These are phyloP conservation scores for Daldinia sp. DNA, from an alignment of 2,329 filamentous ascomycete species.

Conservation along the genomic window DNA sequence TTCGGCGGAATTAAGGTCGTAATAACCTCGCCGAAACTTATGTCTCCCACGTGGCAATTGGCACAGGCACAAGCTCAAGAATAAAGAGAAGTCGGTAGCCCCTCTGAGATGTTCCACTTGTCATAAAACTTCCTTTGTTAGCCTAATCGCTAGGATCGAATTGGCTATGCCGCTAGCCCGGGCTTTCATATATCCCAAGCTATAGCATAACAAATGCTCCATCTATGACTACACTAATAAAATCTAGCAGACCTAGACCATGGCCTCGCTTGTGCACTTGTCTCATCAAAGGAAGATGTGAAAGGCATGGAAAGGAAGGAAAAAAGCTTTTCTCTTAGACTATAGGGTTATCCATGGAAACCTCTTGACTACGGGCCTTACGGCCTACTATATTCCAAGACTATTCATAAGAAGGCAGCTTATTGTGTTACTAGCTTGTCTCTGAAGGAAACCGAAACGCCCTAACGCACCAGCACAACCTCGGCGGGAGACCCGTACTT, in stretches of 20 bases:
- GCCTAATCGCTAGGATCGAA: constrained; percentile 11
- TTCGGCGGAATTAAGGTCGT: background rate
- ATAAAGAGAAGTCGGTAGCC: background rate
- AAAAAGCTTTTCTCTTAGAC: background rate
- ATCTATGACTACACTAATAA: constrained; percentile 16
- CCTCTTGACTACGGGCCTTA: background rate
- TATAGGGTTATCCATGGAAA: background rate
- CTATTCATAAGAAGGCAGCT: background rate
- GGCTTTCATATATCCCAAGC: constrained; percentile 12
- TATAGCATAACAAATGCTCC: constrained; percentile 24
- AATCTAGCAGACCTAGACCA: constrained; percentile 17
- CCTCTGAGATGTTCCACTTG: constrained; percentile 6
- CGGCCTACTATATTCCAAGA: background rate
- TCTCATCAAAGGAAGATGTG: constrained; percentile 12
- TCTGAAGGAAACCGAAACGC: constrained; percentile 6
- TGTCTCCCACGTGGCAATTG: constrained; percentile 23
- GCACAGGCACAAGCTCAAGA: background rate
- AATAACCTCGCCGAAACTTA: constrained; percentile 5
- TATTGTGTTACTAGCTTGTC: background rate
- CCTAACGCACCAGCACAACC: constrained; percentile 13
- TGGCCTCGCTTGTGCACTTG: constrained; percentile 15
- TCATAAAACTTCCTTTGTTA: background rate
- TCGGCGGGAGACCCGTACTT: constrained; percentile 23
- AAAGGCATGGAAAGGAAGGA: constrained; percentile 2
- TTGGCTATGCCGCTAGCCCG: constrained; percentile 7